Evolutionary conservation across 345 rosid genomes (phyloP).

Genomic region (Gossypium thurberi): DNA sequence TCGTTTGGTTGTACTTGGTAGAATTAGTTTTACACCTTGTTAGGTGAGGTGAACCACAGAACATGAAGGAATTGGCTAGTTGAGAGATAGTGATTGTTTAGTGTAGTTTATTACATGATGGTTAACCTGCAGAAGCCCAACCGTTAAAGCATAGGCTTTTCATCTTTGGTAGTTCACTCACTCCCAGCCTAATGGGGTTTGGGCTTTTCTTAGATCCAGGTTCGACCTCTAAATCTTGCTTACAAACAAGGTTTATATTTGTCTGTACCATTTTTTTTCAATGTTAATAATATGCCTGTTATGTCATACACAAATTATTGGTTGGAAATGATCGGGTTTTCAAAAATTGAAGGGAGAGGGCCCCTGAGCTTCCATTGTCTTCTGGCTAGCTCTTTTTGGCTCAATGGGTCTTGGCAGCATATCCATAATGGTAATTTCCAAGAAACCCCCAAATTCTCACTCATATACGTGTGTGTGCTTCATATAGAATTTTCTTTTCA

Average conservation of each 20-base stretch:
- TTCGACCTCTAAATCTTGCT: background rate
- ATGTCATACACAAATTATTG: background rate
- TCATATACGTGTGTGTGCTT: background rate
- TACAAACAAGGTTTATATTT: no score
- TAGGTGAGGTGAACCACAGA: background rate
- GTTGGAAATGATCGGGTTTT: background rate
- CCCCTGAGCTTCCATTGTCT: no score
- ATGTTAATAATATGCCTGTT: no score
- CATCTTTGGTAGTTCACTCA: background rate
- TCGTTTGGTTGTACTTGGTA: background rate
- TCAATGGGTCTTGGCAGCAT: background rate
- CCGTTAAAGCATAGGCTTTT: background rate
- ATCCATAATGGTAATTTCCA: background rate
- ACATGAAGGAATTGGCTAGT: background rate
- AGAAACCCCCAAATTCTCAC: background rate
- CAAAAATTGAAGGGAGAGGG: background rate
- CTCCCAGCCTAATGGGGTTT: background rate
- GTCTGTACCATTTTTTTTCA: no score
- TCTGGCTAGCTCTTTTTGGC: no score
- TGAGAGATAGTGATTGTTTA: background rate
- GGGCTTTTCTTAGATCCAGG: background rate
- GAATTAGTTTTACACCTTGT: background rate
- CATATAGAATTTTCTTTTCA: background rate
- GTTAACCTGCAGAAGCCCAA: constrained; percentile 10
- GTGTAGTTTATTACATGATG: background rate